Evolutionary conservation across 345 rosid genomes (phyloP), one percentile per base, ranked within the genome.

Genomic region (Euphorbia peplus): DNA sequence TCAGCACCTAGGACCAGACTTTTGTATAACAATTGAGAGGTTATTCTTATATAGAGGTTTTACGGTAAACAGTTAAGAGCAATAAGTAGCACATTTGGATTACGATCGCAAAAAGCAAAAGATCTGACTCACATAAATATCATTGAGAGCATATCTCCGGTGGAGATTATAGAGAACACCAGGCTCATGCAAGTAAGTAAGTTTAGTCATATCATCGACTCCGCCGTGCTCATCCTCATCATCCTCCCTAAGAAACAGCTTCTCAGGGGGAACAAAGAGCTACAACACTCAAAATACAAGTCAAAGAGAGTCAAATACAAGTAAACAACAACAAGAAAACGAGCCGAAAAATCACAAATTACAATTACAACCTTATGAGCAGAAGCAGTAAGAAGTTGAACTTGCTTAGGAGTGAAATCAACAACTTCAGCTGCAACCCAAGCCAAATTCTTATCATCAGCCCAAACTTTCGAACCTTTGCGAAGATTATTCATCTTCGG

Each of bases 181-280:
- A 66, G 99, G 89, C 84, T 95, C 99, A 80, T 91, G 88, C 90
- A 95, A 90, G 80, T 93, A 88, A 15, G 96, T 79, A 73, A 93
- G 76, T 74, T 93, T 93, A 0, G 97, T 93, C 99, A 93, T 93
- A 79, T 93, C 99, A 76, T 95, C 99, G 13, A 95, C 97, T 72
- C 99, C 99, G 44, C 90, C 93, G 80, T 80, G 91, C 65, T 91
- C 96, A 54, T 90, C 98, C 61, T 92, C 97, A 4, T 86, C 98
- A 2, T 83, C 89, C 68, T 90, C 96, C 69, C 96, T 84, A 21
- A 76, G 84, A 63, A 78, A 81, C 73, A 91, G 44, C 83, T 85
- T 91, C 64, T 77, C 93, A 62, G 83, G 77, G 15, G 66, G 46
- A 47, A 68, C 84, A 54, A 72, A 68, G 58, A 89, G 86, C 99